Base-by-base conservation (phyloP, 306 rosid genomes). In the Corylus heterophylla region DNA sequence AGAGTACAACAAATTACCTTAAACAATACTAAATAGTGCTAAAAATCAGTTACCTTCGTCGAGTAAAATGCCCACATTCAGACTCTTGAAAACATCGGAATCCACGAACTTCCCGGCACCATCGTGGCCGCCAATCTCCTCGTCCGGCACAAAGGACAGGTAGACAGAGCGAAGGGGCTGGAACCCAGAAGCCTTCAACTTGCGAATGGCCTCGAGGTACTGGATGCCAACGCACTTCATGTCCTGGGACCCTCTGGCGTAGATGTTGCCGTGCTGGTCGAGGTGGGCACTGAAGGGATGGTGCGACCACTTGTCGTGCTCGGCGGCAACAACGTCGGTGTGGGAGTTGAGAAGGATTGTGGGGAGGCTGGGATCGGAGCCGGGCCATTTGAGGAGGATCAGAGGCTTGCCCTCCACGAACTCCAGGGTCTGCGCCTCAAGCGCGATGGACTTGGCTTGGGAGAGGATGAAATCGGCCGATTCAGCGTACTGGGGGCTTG, bases 181-280 rank as follows among this genome's bases (percentile, higher is more conserved):
- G 61, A 90, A 95, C 50, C 84, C 85, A 49, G 82, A 74, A 14
- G 84, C 84, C 83, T 85, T 87, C 55, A 95, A 83, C 20, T 81
- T 81, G 4, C 98, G 88, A 80, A 95, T 70, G 20, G 98, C 98
- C 83, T 95, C 98, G 22, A 95, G 86, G 81, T 95, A 92, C 84
- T 95, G 98, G 90, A 92, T 74, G 2, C 98, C 92, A 16, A 95
- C 95, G 83, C 98, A 95, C 89, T 95, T 94, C 97, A 91, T 94
- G 58, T 92, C 98, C 83, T 95, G 98, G 4, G 98, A 90, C 25
- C 98, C 98, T 79, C 98, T 77, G 22, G 98, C 98, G 66, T 78
- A 89, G 9, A 92, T 76, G 52, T 80, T 76, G 0, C 97, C 96
- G 0, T 27, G 1, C 4, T 85, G 37, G 45, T 92, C 98, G 17